Evolutionary conservation across 2,329 filamentous ascomycete genomes (phyloP), one percentile per base, ranked within the genome.

Genomic region (Ciborinia camelliae): DNA sequence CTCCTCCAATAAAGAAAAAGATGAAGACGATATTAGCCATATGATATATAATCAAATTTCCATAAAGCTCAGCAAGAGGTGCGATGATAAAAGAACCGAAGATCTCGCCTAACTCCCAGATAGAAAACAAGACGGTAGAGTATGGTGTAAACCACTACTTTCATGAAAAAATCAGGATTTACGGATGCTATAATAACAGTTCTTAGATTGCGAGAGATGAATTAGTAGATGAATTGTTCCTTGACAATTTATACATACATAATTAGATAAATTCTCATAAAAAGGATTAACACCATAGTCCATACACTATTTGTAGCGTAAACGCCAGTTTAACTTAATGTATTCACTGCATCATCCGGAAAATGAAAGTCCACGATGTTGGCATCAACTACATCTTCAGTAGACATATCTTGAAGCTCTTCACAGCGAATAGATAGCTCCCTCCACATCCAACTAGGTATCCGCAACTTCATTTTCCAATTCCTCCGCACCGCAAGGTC

Each of bases 11-110:
- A 0, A 59, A 72, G 59, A 69, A 69, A 55, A 81, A 81, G 2
- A 81, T 77, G 35, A 84, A 75, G 39, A 82, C 77, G 76, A 80
- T 80, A 69, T 81, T 84, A 32, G 79, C 79, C 7, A 71, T 74
- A 72, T 85, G 82, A 68, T 86, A 79, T 51, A 86, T 72, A 20
- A 77, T 69, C 4, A 78, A 74, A 1, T 85, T 81, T 23, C 85
- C 85, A 68, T 83, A 86, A 7, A 86, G 73, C 71, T 90, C 86
- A 10, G 81, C 85, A 9, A 88, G 65, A 0, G 87, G 86, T 0
- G 83, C 84, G 64, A 85, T 81, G 4, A 88, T 48, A 53, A 88
- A 73, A 0, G 86, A 86, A 0, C 85, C 86, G 37, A 54, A 10
- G 2, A 54, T 39, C n/a, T 37, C 52, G 4, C 52, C 30, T 14